phyloP scores from a whole-genome alignment of 2,329 filamentous ascomycete species.

The Chaetomiaceae sp. region DNA sequence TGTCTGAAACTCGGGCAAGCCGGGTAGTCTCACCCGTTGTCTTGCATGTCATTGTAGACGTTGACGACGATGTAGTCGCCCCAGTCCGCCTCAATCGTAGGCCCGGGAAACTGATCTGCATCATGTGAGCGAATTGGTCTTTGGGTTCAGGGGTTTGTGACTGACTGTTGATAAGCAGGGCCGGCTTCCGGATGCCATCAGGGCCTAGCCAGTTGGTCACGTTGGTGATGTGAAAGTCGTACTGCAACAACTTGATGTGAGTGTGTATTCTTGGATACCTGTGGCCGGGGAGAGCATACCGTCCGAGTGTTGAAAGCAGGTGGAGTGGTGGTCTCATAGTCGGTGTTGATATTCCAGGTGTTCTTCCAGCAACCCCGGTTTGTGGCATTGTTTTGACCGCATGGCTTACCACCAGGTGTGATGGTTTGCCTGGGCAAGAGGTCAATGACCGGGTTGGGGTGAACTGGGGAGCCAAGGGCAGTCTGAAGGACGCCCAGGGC shows the following conservation, averaged over 20 bases:
- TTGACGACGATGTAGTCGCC: conserved; percentile 22
- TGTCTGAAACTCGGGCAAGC: background rate
- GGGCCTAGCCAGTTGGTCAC: conserved; percentile 24
- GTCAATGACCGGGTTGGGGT: conserved; percentile 12
- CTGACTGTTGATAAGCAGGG: conserved; percentile 25
- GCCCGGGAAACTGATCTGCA: conserved; percentile 20
- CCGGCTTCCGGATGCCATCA: conserved; percentile 21
- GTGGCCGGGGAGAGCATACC: too few species aligned
- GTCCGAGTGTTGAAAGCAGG: conserved; percentile 27
- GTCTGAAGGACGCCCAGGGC: conserved; percentile 2
- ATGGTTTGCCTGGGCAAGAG: conserved; percentile 24
- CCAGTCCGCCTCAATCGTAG: conserved; percentile 23
- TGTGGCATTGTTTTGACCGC: conserved; percentile 28
- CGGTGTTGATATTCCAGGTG: conserved; percentile 30
- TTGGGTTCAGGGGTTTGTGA: background rate
- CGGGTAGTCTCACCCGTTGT: conserved; percentile 20
- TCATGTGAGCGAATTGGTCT: background rate
- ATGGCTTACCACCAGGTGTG: conserved; percentile 25
- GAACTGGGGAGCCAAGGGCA: conserved; percentile 2
- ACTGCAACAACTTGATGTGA: conserved; percentile 18
- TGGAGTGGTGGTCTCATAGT: conserved; percentile 27
- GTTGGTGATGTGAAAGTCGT: conserved; percentile 28
- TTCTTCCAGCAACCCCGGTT: conserved; percentile 33
- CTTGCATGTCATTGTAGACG: conserved; percentile 28
- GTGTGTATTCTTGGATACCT: too few species aligned